Evolutionary conservation across 441 rosid species (phyloP).

Genomic region (Mallotus repandus): DNA sequence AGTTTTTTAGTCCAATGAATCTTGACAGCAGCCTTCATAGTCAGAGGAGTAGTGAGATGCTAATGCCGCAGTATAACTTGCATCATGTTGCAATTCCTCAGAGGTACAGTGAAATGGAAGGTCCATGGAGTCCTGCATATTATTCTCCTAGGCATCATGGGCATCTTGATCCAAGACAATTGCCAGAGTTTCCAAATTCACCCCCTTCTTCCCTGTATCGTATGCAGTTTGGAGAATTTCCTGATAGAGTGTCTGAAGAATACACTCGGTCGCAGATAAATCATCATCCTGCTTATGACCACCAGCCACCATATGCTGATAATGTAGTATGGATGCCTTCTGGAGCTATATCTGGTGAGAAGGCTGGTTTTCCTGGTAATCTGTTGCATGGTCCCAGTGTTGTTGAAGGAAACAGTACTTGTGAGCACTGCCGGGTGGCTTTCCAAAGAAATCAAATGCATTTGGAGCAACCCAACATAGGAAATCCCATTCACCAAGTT

Average conservation of each 20-base stretch:
- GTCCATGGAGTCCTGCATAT: constrained; percentile 86
- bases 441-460: constrained; percentile 62
- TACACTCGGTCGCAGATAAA: constrained; percentile 50
- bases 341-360: constrained; percentile 61
- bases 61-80: constrained; percentile 55
- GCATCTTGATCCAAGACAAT: constrained; percentile 62
- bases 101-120: constrained; percentile 76
- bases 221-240: constrained; percentile 60
- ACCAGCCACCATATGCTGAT: constrained; percentile 60
- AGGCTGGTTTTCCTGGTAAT: constrained; percentile 77
- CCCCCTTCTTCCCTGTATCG: constrained; percentile 74
- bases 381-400: constrained; percentile 56
- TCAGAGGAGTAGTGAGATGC: constrained; percentile 54
- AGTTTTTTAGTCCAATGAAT: constrained; percentile 51
- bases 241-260: constrained; percentile 78
- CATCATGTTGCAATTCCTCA: constrained; percentile 71
- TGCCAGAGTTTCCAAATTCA: constrained; percentile 68
- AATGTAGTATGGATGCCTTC: constrained; percentile 76
- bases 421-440: constrained; percentile 64
- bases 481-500: constrained; percentile 51
- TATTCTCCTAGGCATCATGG: constrained; percentile 90
- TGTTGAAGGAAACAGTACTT: constrained; percentile 57
- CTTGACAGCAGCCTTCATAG: constrained; percentile 55
- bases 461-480: constrained; percentile 63
- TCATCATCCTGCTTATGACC: constrained; percentile 57